These are phyloP conservation scores for Phytophthora uliginosa DNA, from an alignment of 352 stramenopile genomes.

Conservation along the genomic window DNA sequence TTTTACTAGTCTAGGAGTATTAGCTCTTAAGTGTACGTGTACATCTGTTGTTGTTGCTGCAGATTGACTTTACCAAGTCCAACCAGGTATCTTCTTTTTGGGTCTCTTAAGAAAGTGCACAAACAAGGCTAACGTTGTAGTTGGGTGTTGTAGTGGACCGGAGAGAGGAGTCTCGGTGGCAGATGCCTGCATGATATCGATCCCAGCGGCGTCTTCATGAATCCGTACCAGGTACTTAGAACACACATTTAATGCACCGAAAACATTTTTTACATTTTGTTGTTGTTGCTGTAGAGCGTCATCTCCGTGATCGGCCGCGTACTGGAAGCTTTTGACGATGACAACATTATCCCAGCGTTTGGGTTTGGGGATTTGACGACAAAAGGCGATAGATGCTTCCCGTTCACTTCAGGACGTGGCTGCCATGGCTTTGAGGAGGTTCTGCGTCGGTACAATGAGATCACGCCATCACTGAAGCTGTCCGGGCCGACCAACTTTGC, in stretches of 20 bases:
- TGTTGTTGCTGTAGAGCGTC: slow-evolving; percentile 44
- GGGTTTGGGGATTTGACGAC: slow-evolving; percentile 75
- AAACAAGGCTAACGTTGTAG: no score
- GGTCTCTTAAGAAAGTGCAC: no score
- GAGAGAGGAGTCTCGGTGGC: slow-evolving; percentile 62
- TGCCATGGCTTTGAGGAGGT: slow-evolving; percentile 70
- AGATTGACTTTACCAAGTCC: slow-evolving; percentile 80
- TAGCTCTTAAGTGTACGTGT: not conserved
- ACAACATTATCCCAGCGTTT: slow-evolving; percentile 84
- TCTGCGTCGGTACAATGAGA: slow-evolving; percentile 66
- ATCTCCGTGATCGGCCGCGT: slow-evolving; percentile 77
- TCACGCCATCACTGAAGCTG: slow-evolving; percentile 69
- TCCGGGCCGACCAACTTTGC: slow-evolving; percentile 85
- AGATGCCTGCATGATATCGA: slow-evolving; percentile 74
- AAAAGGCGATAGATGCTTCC: slow-evolving; percentile 61
- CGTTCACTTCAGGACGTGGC: slow-evolving; percentile 34
- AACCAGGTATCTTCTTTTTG: slow-evolving; percentile 48
- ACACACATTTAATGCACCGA: not conserved
- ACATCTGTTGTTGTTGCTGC: not conserved
- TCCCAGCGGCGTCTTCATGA: slow-evolving; percentile 55
- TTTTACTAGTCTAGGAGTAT: not conserved
- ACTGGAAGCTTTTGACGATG: slow-evolving; percentile 82
- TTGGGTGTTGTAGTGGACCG: slow-evolving; percentile 59
- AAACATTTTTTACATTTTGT: not conserved
- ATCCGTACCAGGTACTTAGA: slow-evolving; percentile 68